Base-by-base conservation (phyloP, 345 rosid genomes). In the Trapa bicornis region DNA sequence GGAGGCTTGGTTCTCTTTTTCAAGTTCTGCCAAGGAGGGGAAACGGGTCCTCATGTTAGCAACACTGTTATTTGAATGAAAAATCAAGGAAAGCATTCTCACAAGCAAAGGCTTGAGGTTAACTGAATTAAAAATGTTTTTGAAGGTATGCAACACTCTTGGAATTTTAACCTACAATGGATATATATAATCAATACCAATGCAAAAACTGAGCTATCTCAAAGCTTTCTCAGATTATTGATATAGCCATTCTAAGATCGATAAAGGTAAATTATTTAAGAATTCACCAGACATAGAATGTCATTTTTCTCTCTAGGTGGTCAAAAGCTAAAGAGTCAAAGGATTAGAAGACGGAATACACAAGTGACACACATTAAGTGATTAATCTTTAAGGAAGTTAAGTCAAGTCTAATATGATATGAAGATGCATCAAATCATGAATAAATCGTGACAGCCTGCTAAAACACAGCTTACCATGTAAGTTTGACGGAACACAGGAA, bases 401-500 rank as follows among this genome's bases (percentile, higher is more conserved):
- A 57, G 9, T 29, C n/a, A n/a, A n/a, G n/a, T n/a, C 33, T 56
- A 41, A 8, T 41, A 41, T 41, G 48, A 22, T 22, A 22, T 22
- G 29, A 22, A 54, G 17, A 54, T 50, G n/a, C n/a, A 16, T 22
- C 29, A 6, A 5, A 54, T 22, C 60, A 54, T n/a, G 60, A 5
- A 14, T 50, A 11, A 22, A 22, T 77, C 80, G 0, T 13, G 39
- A 39, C 39, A 43, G 68, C 32, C 5, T 11, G 16, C 22, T 58
- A 33, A 61, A 11, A 58, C 52, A 33, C 33, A 41, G 7, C 67
- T 70, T 68, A 88, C 96, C 85, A 78, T 70, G 74, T 84, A 86
- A 57, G 97, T 89, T 78, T 87, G 91, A 3, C 75, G 84, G 76
- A 85, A 91, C 63, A 91, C 86, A 5, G 97, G 91, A 74, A 91